Evolutionary conservation across 2,329 filamentous ascomycete genomes (phyloP).

Genomic region (Diaporthe velutina): DNA sequence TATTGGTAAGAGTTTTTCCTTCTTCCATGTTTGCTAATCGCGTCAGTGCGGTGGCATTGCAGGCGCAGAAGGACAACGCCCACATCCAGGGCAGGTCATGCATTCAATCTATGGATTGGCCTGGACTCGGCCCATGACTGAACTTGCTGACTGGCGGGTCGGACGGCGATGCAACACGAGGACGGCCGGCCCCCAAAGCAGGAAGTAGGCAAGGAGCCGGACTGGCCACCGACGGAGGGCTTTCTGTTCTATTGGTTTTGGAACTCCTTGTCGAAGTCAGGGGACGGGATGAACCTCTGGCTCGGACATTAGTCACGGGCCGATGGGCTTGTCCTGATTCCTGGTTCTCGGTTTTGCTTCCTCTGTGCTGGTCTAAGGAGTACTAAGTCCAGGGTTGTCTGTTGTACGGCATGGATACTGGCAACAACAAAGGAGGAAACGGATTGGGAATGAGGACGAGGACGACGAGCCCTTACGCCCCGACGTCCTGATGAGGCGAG

Average conservation of each 20-base stretch:
- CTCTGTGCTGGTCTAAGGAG: not conserved
- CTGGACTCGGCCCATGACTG: constrained; percentile 22
- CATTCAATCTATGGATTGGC: not conserved
- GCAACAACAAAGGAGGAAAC: not conserved
- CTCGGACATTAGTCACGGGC: constrained; percentile 7
- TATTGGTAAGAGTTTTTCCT: constrained; percentile 26
- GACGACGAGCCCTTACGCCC: not conserved
- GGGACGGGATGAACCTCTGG: constrained; percentile 18
- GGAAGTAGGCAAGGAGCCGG: constrained; percentile 9
- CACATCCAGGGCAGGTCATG: not conserved
- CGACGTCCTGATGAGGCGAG: constrained; percentile 15
- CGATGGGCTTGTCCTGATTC: constrained; percentile 3
- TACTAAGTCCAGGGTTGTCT: constrained; percentile 9
- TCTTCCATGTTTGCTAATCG: constrained; percentile 1
- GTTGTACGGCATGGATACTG: not conserved
- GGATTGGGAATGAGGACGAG: not conserved
- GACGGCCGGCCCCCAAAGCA: constrained; percentile 6
- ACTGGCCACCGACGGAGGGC: not conserved
- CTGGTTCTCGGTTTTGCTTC: not conserved
- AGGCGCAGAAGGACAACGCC: not conserved
- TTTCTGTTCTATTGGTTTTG: not conserved
- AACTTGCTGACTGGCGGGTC: constrained; percentile 4
- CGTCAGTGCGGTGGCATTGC: constrained; percentile 24
- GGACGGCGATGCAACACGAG: constrained; percentile 22
- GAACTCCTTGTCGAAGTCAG: not conserved